phyloP scores from a whole-genome alignment of 257 asterid genomes.

The Penstemon barbatus region DNA sequence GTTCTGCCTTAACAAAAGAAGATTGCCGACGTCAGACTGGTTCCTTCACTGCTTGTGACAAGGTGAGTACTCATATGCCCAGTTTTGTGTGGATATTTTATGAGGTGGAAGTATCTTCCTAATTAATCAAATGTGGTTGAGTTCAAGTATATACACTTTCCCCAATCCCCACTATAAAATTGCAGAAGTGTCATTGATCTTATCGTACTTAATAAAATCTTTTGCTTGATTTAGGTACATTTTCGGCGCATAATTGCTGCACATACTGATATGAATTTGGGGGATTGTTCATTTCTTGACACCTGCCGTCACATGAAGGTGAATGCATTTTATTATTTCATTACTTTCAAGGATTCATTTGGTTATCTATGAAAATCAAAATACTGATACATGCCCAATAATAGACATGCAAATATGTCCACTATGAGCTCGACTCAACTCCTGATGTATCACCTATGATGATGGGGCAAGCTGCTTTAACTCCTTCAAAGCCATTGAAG shows the following conservation, averaged over 20 bases:
- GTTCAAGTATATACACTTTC: not conserved
- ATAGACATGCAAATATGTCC: slow-evolving; percentile 98
- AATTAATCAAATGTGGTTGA: slow-evolving; percentile 3
- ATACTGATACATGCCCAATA: slow-evolving; percentile 16
- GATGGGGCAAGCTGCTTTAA: slow-evolving; percentile 63
- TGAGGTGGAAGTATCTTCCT: not conserved
- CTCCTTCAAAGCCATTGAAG: slow-evolving; percentile 67
- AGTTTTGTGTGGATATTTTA: not conserved
- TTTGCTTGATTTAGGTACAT: slow-evolving; percentile 63
- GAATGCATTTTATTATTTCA: slow-evolving; percentile 21
- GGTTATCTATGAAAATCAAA: slow-evolving; percentile 16
- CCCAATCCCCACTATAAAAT: not conserved
- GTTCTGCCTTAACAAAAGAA: slow-evolving; percentile 91
- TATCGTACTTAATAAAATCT: slow-evolving; percentile 19
- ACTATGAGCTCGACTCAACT: slow-evolving; percentile 94
- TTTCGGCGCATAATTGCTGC: slow-evolving; percentile 95
- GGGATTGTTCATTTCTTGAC: slow-evolving; percentile 97
- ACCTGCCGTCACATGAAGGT: slow-evolving; percentile 99
- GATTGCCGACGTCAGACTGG: slow-evolving; percentile 90
- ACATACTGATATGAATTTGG: slow-evolving; percentile 92
- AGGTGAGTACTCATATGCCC: slow-evolving; percentile 49
- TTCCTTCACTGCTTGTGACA: slow-evolving; percentile 86
- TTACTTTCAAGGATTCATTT: slow-evolving; percentile 16
- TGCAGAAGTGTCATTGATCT: slow-evolving; percentile 1
- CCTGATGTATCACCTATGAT: slow-evolving; percentile 76